Conservation (phyloP, 2,329 filamentous ascomycete genomes). For the Diaporthe eres region DNA sequence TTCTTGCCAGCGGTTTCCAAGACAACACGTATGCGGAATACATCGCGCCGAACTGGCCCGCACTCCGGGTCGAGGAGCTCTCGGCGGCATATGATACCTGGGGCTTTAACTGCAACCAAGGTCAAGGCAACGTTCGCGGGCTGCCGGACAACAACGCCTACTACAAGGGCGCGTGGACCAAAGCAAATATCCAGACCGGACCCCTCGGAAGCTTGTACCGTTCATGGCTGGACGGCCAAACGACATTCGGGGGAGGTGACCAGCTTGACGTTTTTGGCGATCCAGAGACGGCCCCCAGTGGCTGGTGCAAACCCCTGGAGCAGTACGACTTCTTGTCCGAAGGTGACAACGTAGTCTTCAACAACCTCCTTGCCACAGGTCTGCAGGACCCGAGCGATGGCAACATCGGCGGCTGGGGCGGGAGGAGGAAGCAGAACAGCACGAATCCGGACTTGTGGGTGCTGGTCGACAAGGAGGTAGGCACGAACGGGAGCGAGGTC, state of each 20-base stretch:
- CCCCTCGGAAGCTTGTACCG: slow-evolving; percentile 20
- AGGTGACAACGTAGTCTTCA: slow-evolving; percentile 23
- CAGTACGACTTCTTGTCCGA: slow-evolving; percentile 23
- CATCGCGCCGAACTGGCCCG: slow-evolving; percentile 16
- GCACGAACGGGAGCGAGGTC: not conserved
- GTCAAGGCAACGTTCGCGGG: slow-evolving; percentile 17
- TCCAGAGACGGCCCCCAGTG: not conserved
- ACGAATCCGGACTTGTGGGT: slow-evolving; percentile 11
- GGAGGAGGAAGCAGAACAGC: slow-evolving; percentile 2
- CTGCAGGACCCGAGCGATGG: slow-evolving; percentile 4
- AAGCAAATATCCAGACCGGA: slow-evolving; percentile 8
- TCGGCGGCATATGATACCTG: slow-evolving; percentile 14
- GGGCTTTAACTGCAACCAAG: slow-evolving; percentile 20
- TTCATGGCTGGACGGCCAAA: slow-evolving; percentile 23
- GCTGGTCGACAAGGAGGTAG: slow-evolving; percentile 10
- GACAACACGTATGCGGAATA: slow-evolving; percentile 29
- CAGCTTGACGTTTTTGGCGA: slow-evolving; percentile 21
- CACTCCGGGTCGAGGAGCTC: not conserved
- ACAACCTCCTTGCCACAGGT: slow-evolving; percentile 8
- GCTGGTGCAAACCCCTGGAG: slow-evolving; percentile 12
- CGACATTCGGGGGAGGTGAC: slow-evolving; percentile 9
- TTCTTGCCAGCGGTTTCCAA: slow-evolving; percentile 29
- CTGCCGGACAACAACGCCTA: slow-evolving; percentile 14
- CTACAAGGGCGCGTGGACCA: slow-evolving; percentile 17
- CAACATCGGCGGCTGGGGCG: slow-evolving; percentile 15